These are phyloP conservation scores for Passiflora organensis DNA, from an alignment of 345 rosid species.

Conservation along the genomic window DNA sequence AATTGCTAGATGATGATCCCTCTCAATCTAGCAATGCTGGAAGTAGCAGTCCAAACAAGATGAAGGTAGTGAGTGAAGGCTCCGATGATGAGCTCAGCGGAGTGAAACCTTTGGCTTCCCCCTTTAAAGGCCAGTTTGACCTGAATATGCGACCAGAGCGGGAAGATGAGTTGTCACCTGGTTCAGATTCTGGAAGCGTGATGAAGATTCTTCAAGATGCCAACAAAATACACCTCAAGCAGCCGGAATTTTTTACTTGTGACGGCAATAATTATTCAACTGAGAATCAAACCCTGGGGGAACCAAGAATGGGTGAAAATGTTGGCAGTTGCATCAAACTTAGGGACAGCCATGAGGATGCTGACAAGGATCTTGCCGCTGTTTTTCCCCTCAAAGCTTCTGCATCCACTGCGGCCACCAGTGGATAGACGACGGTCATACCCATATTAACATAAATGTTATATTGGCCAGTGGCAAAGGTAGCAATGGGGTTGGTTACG, in stretches of 20 bases:
- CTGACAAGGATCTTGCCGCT: constrained; percentile 18
- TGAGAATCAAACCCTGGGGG: constrained; percentile 13
- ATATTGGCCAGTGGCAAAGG: constrained; percentile 9
- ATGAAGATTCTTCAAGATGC: constrained; percentile 41
- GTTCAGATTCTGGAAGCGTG: constrained; percentile 41
- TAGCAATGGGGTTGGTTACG: neutral
- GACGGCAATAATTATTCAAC: constrained; percentile 23
- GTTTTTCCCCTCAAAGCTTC: constrained; percentile 21
- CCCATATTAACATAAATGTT: neutral
- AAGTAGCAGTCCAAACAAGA: constrained; percentile 41
- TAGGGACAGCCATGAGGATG: constrained; percentile 23
- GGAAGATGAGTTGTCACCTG: constrained; percentile 69
- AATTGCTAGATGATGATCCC: constrained; percentile 37
- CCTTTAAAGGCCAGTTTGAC: constrained; percentile 74
- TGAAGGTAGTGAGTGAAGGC: constrained; percentile 34
- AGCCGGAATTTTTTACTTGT: constrained; percentile 30
- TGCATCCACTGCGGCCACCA: constrained; percentile 31
- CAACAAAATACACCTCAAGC: constrained; percentile 28
- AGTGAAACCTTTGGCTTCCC: constrained; percentile 40
- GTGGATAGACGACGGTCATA: constrained; percentile 18
- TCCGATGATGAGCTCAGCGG: constrained; percentile 44
- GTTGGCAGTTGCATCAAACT: constrained; percentile 1
- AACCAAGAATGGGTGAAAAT: constrained; percentile 19
- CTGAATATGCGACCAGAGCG: constrained; percentile 87
- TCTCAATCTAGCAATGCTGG: constrained; percentile 30